Evolutionary conservation across 495 filamentous ascomycete genomes (phyloP), one percentile per base, ranked within the genome.

Genomic region (Coniosporium apollinis): DNA sequence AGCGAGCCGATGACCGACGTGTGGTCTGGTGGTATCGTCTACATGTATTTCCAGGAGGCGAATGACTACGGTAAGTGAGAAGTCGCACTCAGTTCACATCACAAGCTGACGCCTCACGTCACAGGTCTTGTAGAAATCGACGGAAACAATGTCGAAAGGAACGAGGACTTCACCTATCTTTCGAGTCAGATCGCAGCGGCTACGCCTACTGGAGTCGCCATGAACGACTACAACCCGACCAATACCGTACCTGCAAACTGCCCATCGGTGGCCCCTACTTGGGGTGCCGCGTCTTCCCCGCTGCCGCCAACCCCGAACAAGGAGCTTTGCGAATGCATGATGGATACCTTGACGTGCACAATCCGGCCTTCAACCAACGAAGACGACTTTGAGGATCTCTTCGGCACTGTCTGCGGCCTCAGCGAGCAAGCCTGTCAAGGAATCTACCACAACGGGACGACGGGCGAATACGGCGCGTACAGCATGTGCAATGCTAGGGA

Each of bases 41-140:
- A 96, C 64, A 91, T 91, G 85, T 96, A 89, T 63, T 86, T 86
- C 66, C 64, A 96, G 54, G 84, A 92, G 50, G 63, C 62, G 14
- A 96, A 96, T 58, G 61, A 94, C 55, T 97, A 81, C 50, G 89
- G 86, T 77, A 59, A 40, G 65, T 30, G 3, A 3, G 19, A 20
- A 7, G 15, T 8, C 15, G 33, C 33, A 11, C 9, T 10, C 5
- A 1, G 11, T 7, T 26, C 33, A 15, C 18, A 6, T 28, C 22
- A 30, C 14, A 11, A 11, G n/a, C 17, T 20, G 22, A 6, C 29
- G 14, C 28, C 37, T 39, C 24, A 39, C 16, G 2, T 34, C 15
- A 15, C 39, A 63, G 72, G 73, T 47, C 69, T 96, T 25, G 82
- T 89, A 34, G 65, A 62, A 19, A 55, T 86, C 28, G 52, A 49